These are phyloP conservation scores for Malus domestica DNA, from an alignment of 306 rosid species.

Conservation along the genomic window DNA sequence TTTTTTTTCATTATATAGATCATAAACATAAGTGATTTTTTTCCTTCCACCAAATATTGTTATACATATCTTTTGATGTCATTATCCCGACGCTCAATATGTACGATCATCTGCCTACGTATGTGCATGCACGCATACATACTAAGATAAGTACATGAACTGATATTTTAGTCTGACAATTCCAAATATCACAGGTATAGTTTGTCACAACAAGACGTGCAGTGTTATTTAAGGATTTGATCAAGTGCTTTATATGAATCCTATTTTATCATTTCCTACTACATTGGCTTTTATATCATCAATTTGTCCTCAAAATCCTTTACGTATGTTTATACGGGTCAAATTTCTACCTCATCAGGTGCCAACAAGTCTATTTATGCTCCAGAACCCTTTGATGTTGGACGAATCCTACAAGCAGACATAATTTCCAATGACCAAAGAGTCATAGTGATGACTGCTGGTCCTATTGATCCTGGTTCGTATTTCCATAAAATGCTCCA, in stretches of 20 bases:
- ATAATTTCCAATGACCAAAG: slow-evolving; percentile 56
- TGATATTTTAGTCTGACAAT: not conserved
- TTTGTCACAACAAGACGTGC: not conserved
- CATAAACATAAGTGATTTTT: too few relatives aligned
- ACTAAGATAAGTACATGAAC: not conserved
- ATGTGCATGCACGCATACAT: not conserved
- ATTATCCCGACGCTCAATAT: not conserved
- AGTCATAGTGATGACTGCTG: slow-evolving; percentile 44
- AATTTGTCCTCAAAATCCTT: not conserved
- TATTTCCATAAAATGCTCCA: slow-evolving; percentile 16
- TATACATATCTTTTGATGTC: too few relatives aligned
- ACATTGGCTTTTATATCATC: not conserved
- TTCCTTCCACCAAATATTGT: too few relatives aligned
- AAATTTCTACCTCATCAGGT: slow-evolving; percentile 39
- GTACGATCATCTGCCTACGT: not conserved
- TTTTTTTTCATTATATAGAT: too few relatives aligned
- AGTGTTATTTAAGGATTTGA: not conserved
- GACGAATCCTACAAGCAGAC: slow-evolving; percentile 79
- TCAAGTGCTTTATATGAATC: not conserved
- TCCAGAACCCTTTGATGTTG: slow-evolving; percentile 91
- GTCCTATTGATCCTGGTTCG: slow-evolving; percentile 78
- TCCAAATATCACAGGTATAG: not conserved
- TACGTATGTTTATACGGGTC: not conserved
- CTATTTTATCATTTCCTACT: not conserved
- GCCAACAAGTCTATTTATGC: slow-evolving; percentile 62